Percentiles rank a stretch among this genome's conserved stretches.
phyloP scores from a whole-genome alignment of 345 rosid genomes.

The Boechera stricta region DNA sequence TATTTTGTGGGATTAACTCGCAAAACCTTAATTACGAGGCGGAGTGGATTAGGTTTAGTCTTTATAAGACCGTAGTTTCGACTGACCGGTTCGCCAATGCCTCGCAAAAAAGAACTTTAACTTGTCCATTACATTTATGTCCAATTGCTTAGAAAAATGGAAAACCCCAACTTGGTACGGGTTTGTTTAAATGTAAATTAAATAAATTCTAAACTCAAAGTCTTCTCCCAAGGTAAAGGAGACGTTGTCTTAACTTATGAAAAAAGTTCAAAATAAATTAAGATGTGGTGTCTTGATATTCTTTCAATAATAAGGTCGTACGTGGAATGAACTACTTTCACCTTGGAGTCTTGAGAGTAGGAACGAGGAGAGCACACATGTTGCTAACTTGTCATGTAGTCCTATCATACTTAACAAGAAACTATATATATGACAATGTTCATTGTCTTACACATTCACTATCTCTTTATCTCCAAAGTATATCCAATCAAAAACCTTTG shows the following conservation, averaged over 20 bases:
- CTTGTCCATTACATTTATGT: too few relatives aligned
- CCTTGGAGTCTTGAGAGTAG: neutral
- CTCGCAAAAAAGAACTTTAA: too few relatives aligned
- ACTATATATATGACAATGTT: neutral
- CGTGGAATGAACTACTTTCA: neutral
- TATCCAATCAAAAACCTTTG: conserved; percentile 13
- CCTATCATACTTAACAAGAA: neutral
- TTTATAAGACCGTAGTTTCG: too few relatives aligned
- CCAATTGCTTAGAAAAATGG: too few relatives aligned
- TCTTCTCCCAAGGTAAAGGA: neutral
- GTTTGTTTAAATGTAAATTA: too few relatives aligned
- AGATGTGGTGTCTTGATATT: too few relatives aligned
- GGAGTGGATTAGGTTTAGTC: too few relatives aligned
- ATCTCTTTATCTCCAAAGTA: conserved; percentile 14
- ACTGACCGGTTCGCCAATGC: too few relatives aligned
- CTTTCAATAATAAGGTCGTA: neutral
- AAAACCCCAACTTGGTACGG: neutral
- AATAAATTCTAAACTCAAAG: neutral
- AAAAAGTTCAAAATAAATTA: too few relatives aligned
- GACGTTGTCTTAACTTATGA: too few relatives aligned
- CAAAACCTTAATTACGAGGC: too few relatives aligned
- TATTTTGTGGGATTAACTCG: too few relatives aligned
- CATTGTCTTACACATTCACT: conserved; percentile 20
- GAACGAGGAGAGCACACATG: neutral
- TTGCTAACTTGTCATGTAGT: neutral